Evolutionary conservation across 1,284 basidiomycete species (phyloP).

Genomic region (Leccinum insolens): DNA sequence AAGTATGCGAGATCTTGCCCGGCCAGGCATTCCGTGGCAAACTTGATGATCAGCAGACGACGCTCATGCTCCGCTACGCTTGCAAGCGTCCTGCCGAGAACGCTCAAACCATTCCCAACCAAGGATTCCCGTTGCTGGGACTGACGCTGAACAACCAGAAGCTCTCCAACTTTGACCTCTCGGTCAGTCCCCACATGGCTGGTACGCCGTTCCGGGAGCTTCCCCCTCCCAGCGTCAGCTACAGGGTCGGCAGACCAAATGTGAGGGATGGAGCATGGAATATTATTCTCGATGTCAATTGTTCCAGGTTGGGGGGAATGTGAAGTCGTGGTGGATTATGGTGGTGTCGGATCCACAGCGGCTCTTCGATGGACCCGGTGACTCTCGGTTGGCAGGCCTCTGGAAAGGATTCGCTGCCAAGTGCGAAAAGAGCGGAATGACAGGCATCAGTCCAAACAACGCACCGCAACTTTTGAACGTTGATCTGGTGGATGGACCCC

Average conservation of each 20-base stretch:
- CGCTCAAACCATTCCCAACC: conserved; percentile 54
- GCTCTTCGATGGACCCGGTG: conserved; percentile 43
- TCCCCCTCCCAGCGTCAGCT: conserved; percentile 55
- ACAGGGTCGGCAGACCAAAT: conserved; percentile 46
- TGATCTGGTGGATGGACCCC: conserved; percentile 31
- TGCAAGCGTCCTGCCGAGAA: conserved; percentile 63
- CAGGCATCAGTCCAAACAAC: conserved; percentile 30
- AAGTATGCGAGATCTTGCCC: conserved; percentile 65
- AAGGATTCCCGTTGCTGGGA: conserved; percentile 60
- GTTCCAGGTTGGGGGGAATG: conserved; percentile 54
- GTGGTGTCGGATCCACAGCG: conserved; percentile 51
- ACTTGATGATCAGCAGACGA: conserved; percentile 56
- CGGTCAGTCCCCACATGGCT: conserved; percentile 57
- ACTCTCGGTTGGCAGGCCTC: conserved; percentile 43
- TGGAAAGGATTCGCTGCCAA: conserved; percentile 55
- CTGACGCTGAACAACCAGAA: conserved; percentile 36
- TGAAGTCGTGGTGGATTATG: conserved; percentile 61
- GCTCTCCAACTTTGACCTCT: conserved; percentile 55
- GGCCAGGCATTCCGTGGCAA: conserved; percentile 57
- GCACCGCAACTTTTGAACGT: conserved; percentile 39
- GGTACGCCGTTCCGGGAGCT: conserved; percentile 66
- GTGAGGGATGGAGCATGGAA: conserved; percentile 72
- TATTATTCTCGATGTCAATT: conserved; percentile 63
- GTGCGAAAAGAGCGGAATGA: conserved; percentile 56
- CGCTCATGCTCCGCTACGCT: conserved; percentile 65